phyloP scores from a whole-genome alignment of 495 filamentous ascomycete species.

The Bacidia gigantensis region DNA sequence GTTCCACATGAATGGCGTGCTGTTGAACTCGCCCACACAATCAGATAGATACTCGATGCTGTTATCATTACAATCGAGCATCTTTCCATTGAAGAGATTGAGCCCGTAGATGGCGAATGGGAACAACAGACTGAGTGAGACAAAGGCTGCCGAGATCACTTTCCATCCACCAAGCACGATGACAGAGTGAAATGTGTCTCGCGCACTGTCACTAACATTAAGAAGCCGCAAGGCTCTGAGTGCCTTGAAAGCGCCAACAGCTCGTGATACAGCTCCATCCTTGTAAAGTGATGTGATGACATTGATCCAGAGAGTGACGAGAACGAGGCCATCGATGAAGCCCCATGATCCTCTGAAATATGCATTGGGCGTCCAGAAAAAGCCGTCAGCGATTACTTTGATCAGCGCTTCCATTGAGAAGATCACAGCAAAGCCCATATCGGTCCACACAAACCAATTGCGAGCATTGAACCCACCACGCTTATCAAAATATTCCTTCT shows the following conservation, averaged over 20 bases:
- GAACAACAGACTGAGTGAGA: conserved; percentile 86
- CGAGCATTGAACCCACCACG: conserved; percentile 36
- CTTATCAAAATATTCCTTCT: conserved; percentile 60
- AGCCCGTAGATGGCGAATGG: conserved; percentile 93
- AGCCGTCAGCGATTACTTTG: conserved; percentile 91
- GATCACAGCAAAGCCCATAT: conserved; percentile 75
- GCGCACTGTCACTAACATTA: conserved; percentile 90
- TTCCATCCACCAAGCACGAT: conserved; percentile 89
- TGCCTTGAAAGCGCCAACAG: conserved; percentile 95
- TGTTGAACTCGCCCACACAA: conserved; percentile 72
- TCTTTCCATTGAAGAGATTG: conserved; percentile 78
- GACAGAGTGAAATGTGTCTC: conserved; percentile 92
- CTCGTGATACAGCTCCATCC: conserved; percentile 69
- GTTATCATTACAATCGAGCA: conserved; percentile 69
- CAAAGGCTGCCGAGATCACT: conserved; percentile 74
- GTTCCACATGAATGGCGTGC: conserved; percentile 60
- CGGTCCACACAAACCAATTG: conserved; percentile 90
- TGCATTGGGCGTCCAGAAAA: conserved; percentile 94
- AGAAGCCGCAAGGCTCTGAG: conserved; percentile 83
- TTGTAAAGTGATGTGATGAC: conserved; percentile 67
- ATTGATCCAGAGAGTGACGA: conserved; percentile 92
- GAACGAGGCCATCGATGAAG: conserved; percentile 84
- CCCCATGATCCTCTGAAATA: conserved; percentile 96
- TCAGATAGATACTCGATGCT: conserved; percentile 41
- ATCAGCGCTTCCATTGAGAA: conserved; percentile 82